A percentile compares a stretch with the other conserved stretches of the same genome.
Conservation (phyloP, 2,329 filamentous ascomycete species). For the Acrodontium crateriforme region DNA sequence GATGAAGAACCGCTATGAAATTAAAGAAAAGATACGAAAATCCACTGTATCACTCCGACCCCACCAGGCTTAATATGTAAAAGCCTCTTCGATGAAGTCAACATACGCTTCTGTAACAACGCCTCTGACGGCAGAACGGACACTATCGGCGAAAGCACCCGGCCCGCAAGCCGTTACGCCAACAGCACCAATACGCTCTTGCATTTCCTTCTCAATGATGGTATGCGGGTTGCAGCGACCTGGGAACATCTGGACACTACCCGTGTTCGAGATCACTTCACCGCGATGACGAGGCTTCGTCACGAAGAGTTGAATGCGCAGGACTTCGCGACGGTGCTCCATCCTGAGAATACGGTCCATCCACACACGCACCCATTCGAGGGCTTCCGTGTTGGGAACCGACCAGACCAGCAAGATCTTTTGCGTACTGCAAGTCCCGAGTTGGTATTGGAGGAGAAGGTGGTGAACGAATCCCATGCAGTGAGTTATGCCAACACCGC, state of each 20-base stretch:
- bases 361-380: conserved; percentile 51
- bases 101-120: conserved; percentile 39
- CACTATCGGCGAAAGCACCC: conserved; percentile 49
- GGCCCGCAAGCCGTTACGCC: conserved; percentile 50
- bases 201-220: conserved; percentile 43
- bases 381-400: conserved; percentile 55
- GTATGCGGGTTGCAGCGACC: conserved; percentile 43
- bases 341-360: conserved; percentile 52
- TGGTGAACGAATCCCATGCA: conserved; percentile 63
- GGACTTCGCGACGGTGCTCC: conserved; percentile 43
- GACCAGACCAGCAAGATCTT: conserved; percentile 66
- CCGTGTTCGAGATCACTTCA: conserved; percentile 42
- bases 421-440: conserved; percentile 56
- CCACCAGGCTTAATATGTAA: conserved; percentile 51
- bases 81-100: conserved; percentile 53
- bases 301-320: conserved; percentile 49
- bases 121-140: conserved; percentile 39
- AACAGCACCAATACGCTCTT: conserved; percentile 40
- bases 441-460: conserved; percentile 53
- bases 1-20: too few relatives aligned
- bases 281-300: conserved; percentile 42
- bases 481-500: conserved; percentile 69
- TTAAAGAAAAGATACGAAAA: too few relatives aligned
- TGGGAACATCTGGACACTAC: conserved; percentile 47
- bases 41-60: too few relatives aligned